Base-by-base conservation (phyloP, 2,329 filamentous ascomycete genomes). In the Colletotrichum siamense region DNA sequence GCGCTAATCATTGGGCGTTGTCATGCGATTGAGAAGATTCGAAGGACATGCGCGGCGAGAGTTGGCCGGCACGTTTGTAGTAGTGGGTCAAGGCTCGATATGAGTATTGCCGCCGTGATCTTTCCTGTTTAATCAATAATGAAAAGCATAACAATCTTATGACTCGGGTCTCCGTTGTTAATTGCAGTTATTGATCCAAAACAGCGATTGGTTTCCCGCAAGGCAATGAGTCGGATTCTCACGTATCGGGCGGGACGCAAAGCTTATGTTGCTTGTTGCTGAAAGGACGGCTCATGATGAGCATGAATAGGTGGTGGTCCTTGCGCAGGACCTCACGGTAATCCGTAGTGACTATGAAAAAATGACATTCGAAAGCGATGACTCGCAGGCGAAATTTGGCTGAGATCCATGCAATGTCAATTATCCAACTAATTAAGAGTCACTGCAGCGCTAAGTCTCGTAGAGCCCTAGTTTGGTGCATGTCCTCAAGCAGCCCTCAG, bases 401-500 rank as follows among this genome's bases (percentile, higher is more conserved):
- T 2, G 16, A 39, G 36, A 0, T 44, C 1, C 5, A 44, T 6
- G 16, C 36, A 10, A 3, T 6, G 18, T 12, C 0, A 49, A 49
- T 7, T n/a, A 7, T n/a, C 0, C 9, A n/a, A n/a, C 9, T n/a
- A n/a, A 7, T 7, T n/a, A 4, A 12, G 9, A 18, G 4, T 44
- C 0, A 10, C 8, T 3, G 36, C 36, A 18, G 1, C 4, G 36
- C 8, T 0, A 44, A n/a, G 2, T 3, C 16, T 44, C 8, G 8
- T 44, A 18, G 36, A 44, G 2, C 16, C 8, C 39, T 13, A 0
- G n/a, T 13, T 52, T 52, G 3, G 3, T 26, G 28, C 28, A 12
- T 32, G 83, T 91, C 74, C 91, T 91, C 28, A 78, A 9, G 74
- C 68, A 55, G 68, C 76, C n/a, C 69, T 55, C n/a, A 77, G 34